Conservation (phyloP, 1,284 basidiomycete genomes). For the Tremellales sp. region DNA sequence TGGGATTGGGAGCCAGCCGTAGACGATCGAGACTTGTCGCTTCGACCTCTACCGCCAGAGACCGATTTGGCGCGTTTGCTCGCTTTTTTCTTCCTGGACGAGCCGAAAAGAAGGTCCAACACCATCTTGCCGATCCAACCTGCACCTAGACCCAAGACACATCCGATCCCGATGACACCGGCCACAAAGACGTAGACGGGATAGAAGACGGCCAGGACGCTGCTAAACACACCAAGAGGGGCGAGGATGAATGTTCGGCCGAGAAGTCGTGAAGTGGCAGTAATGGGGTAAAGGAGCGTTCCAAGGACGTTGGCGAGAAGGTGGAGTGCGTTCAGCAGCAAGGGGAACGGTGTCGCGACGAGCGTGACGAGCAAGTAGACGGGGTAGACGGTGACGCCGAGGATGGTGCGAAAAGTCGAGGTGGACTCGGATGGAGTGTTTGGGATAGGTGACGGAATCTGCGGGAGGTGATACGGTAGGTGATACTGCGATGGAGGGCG, state of each 20-base stretch:
- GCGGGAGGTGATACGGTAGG: slow-evolving; percentile 1
- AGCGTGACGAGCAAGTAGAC: slow-evolving; percentile 35
- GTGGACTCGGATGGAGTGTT: slow-evolving; percentile 3
- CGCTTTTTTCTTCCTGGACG: slow-evolving; percentile 1
- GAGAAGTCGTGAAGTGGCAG: slow-evolving; percentile 22
- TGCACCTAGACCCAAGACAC: slow-evolving; percentile 30
- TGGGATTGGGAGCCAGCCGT: background rate
- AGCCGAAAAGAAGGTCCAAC: slow-evolving; percentile 14
- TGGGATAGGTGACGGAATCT: slow-evolving; percentile 17
- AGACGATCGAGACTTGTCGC: background rate
- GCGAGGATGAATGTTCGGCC: slow-evolving; percentile 29
- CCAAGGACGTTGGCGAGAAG: slow-evolving; percentile 19
- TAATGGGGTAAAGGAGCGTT: slow-evolving; percentile 36
- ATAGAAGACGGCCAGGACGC: slow-evolving; percentile 30
- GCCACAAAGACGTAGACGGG: slow-evolving; percentile 40
- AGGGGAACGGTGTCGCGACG: slow-evolving; percentile 31
- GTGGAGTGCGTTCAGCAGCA: slow-evolving; percentile 25
- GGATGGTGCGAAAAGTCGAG: slow-evolving; percentile 19
- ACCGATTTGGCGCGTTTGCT: background rate
- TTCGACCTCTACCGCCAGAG: background rate
- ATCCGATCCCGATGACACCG: slow-evolving; percentile 35
- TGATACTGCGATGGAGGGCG: background rate
- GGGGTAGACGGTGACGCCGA: slow-evolving; percentile 31
- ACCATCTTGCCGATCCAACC: slow-evolving; percentile 32
- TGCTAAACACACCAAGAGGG: slow-evolving; percentile 20